Evolutionary conservation across 2,329 filamentous ascomycete genomes (phyloP).

Genomic region (Xylaria sp.): DNA sequence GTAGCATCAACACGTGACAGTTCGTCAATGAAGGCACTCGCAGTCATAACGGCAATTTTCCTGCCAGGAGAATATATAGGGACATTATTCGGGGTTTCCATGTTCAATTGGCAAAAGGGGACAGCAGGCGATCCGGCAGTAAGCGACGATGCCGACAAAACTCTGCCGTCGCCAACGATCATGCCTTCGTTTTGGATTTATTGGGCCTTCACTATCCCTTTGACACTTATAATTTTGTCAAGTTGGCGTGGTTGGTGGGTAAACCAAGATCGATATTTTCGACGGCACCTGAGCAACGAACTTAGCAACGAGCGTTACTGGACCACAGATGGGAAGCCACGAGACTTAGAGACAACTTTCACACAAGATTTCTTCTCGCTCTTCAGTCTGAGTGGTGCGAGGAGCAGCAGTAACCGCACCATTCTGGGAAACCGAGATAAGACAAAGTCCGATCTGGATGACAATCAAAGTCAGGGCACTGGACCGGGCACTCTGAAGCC

Average conservation of each 20-base stretch:
- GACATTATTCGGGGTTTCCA: constrained; percentile 58
- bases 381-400: constrained; percentile 42
- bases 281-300: constrained; percentile 57
- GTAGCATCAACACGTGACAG: constrained; percentile 78
- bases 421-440: constrained; percentile 39
- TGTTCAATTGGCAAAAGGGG: constrained; percentile 56
- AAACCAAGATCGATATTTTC: constrained; percentile 58
- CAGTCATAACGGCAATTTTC: constrained; percentile 60
- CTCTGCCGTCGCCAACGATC: constrained; percentile 49
- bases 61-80: constrained; percentile 59
- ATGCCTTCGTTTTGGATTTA: constrained; percentile 59
- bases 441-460: constrained; percentile 6
- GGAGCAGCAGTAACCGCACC: constrained; percentile 41
- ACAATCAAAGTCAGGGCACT: constrained; percentile 14
- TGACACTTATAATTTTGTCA: constrained; percentile 56
- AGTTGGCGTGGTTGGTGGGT: constrained; percentile 61
- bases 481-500: constrained; percentile 22
- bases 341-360: constrained; percentile 56
- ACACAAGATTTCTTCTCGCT: constrained; percentile 56
- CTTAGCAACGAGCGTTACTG: constrained; percentile 61
- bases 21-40: constrained; percentile 60
- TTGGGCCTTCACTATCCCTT: constrained; percentile 57
- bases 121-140: constrained; percentile 47
- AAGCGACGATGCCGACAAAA: constrained; percentile 47
- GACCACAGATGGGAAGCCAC: constrained; percentile 48